These are phyloP conservation scores for Biscogniauxia sp. DNA, from an alignment of 2,329 filamentous ascomycete species.

Conservation along the genomic window DNA sequence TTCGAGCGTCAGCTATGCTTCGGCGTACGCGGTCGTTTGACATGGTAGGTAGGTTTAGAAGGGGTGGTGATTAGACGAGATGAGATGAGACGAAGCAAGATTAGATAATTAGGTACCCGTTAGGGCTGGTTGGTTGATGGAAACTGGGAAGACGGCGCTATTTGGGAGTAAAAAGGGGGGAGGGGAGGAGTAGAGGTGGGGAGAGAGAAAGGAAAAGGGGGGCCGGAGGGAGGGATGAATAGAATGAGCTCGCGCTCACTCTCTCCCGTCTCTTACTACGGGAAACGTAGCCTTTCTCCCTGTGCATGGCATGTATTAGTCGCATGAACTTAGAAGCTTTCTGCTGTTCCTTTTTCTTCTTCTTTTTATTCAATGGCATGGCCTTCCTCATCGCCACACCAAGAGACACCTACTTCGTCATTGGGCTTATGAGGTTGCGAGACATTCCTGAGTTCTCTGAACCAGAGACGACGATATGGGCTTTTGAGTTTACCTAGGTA, in stretches of 20 bases:
- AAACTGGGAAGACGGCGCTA: not conserved
- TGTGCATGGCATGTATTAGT: not conserved
- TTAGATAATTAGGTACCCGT: not conserved
- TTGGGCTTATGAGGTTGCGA: too few relatives aligned
- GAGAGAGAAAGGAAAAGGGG: too few relatives aligned
- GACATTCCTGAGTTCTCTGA: too few relatives aligned
- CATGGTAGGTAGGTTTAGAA: not conserved
- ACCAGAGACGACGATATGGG: too few relatives aligned
- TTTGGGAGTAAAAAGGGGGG: not conserved
- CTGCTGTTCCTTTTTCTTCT: not conserved
- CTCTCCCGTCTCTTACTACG: not conserved
- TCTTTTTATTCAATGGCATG: not conserved
- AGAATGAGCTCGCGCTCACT: not conserved
- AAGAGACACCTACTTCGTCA: too few relatives aligned
- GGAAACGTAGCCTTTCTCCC: not conserved
- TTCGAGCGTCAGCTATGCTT: conserved; percentile 92
- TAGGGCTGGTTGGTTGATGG: not conserved
- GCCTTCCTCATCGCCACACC: too few relatives aligned
- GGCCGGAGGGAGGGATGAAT: not conserved
- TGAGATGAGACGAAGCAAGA: too few relatives aligned
- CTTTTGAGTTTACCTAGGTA: too few relatives aligned
- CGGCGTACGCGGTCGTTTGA: conserved; percentile 78
- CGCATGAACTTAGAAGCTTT: not conserved
- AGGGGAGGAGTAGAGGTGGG: not conserved
- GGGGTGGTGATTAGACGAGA: not conserved